phyloP scores from a whole-genome alignment of 2,329 filamentous ascomycete species.

The Clonostachys sp. region DNA sequence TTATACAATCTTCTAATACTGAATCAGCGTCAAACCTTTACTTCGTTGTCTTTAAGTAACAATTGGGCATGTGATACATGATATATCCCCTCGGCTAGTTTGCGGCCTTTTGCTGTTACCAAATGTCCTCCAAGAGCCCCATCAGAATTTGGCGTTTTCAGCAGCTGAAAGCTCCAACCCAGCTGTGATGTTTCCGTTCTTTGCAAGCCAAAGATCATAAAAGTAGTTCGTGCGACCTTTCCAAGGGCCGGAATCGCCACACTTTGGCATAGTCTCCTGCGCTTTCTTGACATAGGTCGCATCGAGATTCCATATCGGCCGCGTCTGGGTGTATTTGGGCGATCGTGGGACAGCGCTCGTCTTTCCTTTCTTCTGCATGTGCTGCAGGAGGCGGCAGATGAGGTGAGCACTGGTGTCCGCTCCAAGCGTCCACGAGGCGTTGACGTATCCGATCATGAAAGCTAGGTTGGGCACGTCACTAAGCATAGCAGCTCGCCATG shows the following conservation, averaged over 20 bases:
- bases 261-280: background rate
- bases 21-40: too few species aligned
- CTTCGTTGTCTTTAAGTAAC: too few species aligned
- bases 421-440: conserved; percentile 60
- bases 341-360: background rate
- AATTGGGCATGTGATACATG: too few species aligned
- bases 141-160: too few species aligned
- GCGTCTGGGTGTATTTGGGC: conserved; percentile 27
- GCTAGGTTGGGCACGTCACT: conserved; percentile 57
- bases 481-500: conserved; percentile 59
- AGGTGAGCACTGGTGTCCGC: conserved; percentile 36
- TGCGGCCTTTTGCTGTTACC: too few species aligned
- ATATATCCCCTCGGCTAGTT: too few species aligned
- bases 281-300: background rate
- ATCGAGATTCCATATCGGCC: conserved; percentile 16
- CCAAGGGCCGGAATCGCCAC: background rate
- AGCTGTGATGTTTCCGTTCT: background rate
- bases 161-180: background rate
- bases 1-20: too few species aligned
- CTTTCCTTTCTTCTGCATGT: background rate
- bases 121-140: too few species aligned
- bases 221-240: background rate
- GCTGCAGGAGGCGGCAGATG: background rate
- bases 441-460: conserved; percentile 58
- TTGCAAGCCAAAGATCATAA: background rate